A percentile compares a stretch with the other conserved stretches of the same genome.
Evolutionary conservation across 345 rosid species (phyloP).

Genomic region (Diplotaxis tenuifolia): DNA sequence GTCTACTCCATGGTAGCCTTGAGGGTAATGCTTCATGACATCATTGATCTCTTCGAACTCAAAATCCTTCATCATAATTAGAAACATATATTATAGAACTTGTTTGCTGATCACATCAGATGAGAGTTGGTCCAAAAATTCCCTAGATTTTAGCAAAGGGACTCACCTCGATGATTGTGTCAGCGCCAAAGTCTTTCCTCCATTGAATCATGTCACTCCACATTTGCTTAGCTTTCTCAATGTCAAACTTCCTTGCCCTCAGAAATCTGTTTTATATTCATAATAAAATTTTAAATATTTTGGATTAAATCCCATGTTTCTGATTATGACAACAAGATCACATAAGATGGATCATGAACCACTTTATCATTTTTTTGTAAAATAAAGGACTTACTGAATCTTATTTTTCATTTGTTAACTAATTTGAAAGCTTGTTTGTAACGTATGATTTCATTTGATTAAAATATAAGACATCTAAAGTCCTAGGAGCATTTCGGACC

Average conservation of each 20-base stretch:
- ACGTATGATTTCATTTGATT: neutral
- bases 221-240: constrained; percentile 96
- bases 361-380: neutral
- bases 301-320: neutral
- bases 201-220: constrained; percentile 98
- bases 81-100: constrained; percentile 6
- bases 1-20: constrained; percentile 97
- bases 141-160: constrained; percentile 5
- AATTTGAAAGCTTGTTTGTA: neutral
- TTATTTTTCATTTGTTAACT: neutral
- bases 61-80: constrained; percentile 59
- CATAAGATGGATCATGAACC: constrained; percentile 6
- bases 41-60: constrained; percentile 83
- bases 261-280: constrained; percentile 59
- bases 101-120: neutral
- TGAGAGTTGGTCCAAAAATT: neutral
- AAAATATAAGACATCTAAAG: neutral
- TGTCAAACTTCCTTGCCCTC: constrained; percentile 95
- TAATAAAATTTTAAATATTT: neutral
- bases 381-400: neutral
- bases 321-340: neutral
- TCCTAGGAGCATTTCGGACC: neutral
- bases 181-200: constrained; percentile 92
- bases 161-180: constrained; percentile 77
- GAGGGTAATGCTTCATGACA: constrained; percentile 85